Percentiles rank a stretch among this genome's conserved stretches.
These are phyloP conservation scores for Mycena maculata DNA, from an alignment of 768 basidiomycete species.

Conservation along the genomic window DNA sequence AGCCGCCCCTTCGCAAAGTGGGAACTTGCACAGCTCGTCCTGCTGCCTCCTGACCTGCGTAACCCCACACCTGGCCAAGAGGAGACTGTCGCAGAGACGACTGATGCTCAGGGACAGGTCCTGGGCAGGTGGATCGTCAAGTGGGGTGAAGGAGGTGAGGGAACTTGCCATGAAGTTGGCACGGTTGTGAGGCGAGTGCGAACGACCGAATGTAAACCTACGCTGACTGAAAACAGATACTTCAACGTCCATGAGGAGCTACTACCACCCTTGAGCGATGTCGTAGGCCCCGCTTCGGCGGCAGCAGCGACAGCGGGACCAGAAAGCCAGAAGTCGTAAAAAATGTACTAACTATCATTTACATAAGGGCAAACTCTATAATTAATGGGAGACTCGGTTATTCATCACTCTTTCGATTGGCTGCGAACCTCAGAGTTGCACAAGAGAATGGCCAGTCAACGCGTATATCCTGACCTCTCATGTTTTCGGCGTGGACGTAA, in stretches of 20 bases:
- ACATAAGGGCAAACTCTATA: not conserved
- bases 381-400: conserved; percentile 11
- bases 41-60: conserved; percentile 56
- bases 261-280: conserved; percentile 33
- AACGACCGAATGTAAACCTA: not conserved
- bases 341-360: conserved; percentile 6
- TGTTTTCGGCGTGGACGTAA: too few species aligned
- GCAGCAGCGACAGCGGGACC: not conserved
- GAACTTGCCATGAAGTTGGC: conserved; percentile 73
- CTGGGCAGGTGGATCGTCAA: conserved; percentile 83
- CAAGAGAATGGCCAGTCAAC: too few species aligned
- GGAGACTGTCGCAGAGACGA: conserved; percentile 86
- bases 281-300: not conserved
- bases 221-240: conserved; percentile 42
- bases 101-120: conserved; percentile 65
- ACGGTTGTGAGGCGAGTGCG: conserved; percentile 69
- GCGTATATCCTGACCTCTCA: too few species aligned
- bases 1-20: conserved; percentile 81
- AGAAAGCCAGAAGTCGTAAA: not conserved
- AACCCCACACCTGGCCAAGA: conserved; percentile 60
- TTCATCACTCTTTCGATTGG: conserved; percentile 11
- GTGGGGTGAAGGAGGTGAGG: conserved; percentile 76
- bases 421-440: too few species aligned
- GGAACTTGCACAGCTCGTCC: conserved; percentile 73
- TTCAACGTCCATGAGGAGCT: conserved; percentile 64